Evolutionary conservation across 768 basidiomycete genomes (phyloP).

Genomic region (Suillus paluster): DNA sequence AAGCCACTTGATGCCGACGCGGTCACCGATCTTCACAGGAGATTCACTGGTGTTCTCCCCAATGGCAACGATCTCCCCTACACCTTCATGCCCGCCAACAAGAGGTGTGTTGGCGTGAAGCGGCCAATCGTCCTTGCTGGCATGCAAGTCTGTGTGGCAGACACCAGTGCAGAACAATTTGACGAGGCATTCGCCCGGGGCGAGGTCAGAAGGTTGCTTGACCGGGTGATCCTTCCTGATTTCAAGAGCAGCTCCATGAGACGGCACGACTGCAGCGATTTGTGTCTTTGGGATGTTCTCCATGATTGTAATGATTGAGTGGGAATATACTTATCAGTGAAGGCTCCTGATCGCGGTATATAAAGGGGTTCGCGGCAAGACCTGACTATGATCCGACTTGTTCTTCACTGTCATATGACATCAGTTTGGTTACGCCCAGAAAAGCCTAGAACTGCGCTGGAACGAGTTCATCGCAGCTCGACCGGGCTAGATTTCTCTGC

Average conservation of each 20-base stretch:
- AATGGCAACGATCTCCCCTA: conserved; percentile 81
- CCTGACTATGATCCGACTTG: too few relatives aligned
- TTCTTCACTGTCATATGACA: too few relatives aligned
- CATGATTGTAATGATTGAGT: conserved; percentile 11
- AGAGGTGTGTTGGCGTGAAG: conserved; percentile 64
- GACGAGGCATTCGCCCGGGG: conserved; percentile 74
- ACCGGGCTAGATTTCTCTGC: too few relatives aligned
- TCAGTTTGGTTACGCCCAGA: too few relatives aligned
- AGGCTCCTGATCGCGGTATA: neutral
- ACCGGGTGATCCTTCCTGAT: conserved; percentile 57
- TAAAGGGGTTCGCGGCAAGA: neutral
- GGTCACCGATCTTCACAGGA: conserved; percentile 74
- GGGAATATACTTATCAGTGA: neutral
- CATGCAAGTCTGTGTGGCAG: conserved; percentile 88
- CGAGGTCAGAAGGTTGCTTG: conserved; percentile 55
- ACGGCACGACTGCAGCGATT: conserved; percentile 44
- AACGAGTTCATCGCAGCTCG: too few relatives aligned
- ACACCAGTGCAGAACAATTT: conserved; percentile 80
- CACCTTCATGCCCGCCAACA: conserved; percentile 86
- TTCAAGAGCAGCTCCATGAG: conserved; percentile 33
- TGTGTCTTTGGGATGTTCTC: conserved; percentile 45
- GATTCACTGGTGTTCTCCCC: conserved; percentile 61
- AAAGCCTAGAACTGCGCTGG: too few relatives aligned
- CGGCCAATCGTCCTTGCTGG: conserved; percentile 82
- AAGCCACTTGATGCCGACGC: conserved; percentile 86